Evolutionary conservation across 768 basidiomycete species (phyloP), one percentile per base, ranked within the genome.

Genomic region (Strobilomyces dryophilus): DNA sequence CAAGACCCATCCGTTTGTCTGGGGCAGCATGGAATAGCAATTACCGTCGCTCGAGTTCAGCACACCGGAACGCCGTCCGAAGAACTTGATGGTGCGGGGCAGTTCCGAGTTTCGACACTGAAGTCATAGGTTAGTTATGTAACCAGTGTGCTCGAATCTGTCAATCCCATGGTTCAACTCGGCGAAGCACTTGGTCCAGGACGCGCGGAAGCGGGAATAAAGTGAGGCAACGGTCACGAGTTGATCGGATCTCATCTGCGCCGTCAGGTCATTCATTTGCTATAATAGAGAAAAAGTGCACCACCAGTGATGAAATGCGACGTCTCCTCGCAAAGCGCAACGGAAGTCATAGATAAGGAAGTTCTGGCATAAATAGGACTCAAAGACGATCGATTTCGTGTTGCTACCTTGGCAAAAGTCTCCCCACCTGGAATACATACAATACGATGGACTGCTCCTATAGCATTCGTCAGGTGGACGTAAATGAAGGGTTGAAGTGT

Each of bases 211-310:
- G 42, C 10, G 32, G 48, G 6, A 14, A 26, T 12, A 26, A 27
- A 27, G 27, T 8, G 18, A 27, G 45, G 26, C 26, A 54, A 20
- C 36, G 46, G 42, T 18, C 24, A 52, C 57, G 45, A 52, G 20
- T 18, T 17, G 26, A 47, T 42, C 55, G 51, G 58, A 61, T 58
- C 59, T 61, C 43, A 49, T 24, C 40, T 51, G 35, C 46, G 34
- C 18, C 4, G 11, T 45, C 40, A 14, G n/a, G 53, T 36, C 11
- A 49, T 43, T 46, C 44, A 45, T 61, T 49, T 21, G 8, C 55
- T 36, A 41, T 47, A 52, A 50, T 55, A 48, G 36, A 36, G 51
- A 47, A 12, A 46, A 35, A 42, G n/a, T 3, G 34, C 24, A 35
- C 12, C 36, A 43, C 43, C 44, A 39, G 49, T 45, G n/a, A 42